Conservation (phyloP, 2,329 filamentous ascomycete genomes). For the Myriosclerotinia scirpicola region DNA sequence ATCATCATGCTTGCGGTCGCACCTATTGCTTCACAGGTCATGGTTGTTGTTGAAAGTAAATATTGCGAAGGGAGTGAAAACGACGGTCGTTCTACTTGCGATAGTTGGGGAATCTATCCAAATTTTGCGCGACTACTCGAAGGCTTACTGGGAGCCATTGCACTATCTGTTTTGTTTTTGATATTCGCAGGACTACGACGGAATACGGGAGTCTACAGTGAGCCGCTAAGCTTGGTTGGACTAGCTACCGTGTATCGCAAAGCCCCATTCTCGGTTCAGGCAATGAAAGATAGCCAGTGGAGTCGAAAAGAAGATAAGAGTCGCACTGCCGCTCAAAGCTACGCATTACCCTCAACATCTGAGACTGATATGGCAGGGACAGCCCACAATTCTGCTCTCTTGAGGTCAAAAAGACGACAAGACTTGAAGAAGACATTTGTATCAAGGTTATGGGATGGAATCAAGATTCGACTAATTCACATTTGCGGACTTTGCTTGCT, state of each 20-base stretch:
- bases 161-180: not conserved
- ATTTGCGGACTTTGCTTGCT: not conserved
- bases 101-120: slow-evolving; percentile 7
- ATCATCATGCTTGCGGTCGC: not conserved
- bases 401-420: not conserved
- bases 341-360: not conserved
- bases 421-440: not conserved
- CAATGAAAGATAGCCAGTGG: not conserved
- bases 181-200: not conserved
- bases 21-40: not conserved
- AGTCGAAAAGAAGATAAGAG: no score
- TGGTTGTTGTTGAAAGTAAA: not conserved
- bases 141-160: not conserved
- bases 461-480: not conserved
- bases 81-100: not conserved
- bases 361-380: not conserved
- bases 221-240: slow-evolving; percentile 9
- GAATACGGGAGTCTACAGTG: not conserved
- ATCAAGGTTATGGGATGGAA: not conserved
- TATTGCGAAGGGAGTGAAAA: not conserved
- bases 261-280: not conserved
- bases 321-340: not conserved
- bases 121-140: not conserved
- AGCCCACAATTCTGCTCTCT: not conserved
- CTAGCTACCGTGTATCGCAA: not conserved